Percentiles rank a stretch among this genome's conserved stretches.
These are phyloP conservation scores for Erodium trifolium DNA, from an alignment of 441 rosid species.

Conservation along the genomic window DNA sequence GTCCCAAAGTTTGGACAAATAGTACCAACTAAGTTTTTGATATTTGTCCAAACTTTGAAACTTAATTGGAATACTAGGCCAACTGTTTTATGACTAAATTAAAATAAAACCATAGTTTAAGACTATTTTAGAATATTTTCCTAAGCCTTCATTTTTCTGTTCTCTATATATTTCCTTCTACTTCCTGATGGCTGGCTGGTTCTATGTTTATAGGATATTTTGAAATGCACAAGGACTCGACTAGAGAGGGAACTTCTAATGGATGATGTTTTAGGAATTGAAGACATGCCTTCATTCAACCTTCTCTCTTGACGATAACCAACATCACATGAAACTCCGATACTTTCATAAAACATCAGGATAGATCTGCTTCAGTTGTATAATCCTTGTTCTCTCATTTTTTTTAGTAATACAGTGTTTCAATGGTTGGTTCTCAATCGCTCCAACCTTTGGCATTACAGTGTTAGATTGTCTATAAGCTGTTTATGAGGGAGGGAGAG, in stretches of 20 bases:
- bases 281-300: slow-evolving; percentile 24
- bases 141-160: too few relatives aligned
- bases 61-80: too few relatives aligned
- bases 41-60: too few relatives aligned
- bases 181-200: background rate
- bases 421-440: background rate
- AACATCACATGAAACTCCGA: background rate
- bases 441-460: background rate
- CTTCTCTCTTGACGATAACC: slow-evolving; percentile 14
- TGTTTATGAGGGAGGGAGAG: background rate
- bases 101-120: too few relatives aligned
- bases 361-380: background rate
- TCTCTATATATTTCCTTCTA: too few relatives aligned
- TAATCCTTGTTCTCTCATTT: background rate
- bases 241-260: slow-evolving; percentile 25
- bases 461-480: background rate
- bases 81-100: too few relatives aligned
- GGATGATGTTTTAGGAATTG: slow-evolving; percentile 18
- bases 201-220: slow-evolving; percentile 16
- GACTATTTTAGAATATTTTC: background rate
- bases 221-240: slow-evolving; percentile 22
- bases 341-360: background rate
- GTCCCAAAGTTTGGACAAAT: too few relatives aligned
- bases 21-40: too few relatives aligned
- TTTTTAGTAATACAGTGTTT: background rate